phyloP scores from a whole-genome alignment of 495 filamentous ascomycete species.

The Massariosphaeria phaeospora region DNA sequence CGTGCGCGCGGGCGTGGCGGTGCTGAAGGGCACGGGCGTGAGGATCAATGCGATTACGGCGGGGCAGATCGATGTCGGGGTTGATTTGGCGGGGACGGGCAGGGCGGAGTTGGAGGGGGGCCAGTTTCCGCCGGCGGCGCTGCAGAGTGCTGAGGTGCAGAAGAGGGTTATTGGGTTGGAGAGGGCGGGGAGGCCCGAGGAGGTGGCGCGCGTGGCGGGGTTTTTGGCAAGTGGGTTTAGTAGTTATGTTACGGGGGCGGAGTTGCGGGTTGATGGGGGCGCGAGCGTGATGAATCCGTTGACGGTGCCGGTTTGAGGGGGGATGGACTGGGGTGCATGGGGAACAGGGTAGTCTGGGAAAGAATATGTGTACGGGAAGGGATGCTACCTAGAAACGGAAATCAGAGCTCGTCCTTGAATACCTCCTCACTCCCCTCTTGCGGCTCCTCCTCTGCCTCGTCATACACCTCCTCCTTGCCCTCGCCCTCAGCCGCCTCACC shows the following conservation, averaged over 20 bases:
- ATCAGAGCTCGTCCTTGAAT: slow-evolving; percentile 53
- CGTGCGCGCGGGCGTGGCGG: slow-evolving; percentile 53
- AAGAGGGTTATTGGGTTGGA: slow-evolving; percentile 47
- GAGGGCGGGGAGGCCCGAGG: slow-evolving; percentile 48
- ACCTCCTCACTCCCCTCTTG: slow-evolving; percentile 50
- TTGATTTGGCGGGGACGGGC: slow-evolving; percentile 50
- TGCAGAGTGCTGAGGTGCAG: slow-evolving; percentile 49
- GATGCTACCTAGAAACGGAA: not conserved
- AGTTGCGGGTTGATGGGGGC: slow-evolving; percentile 54
- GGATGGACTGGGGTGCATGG: not conserved
- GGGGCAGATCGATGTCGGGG: slow-evolving; percentile 56
- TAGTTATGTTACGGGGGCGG: slow-evolving; percentile 53
- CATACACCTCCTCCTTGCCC: slow-evolving; percentile 1
- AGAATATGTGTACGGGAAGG: not conserved
- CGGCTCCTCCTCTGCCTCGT: slow-evolving; percentile 17
- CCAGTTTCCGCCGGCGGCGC: slow-evolving; percentile 52
- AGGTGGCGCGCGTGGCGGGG: slow-evolving; percentile 55
- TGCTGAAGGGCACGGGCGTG: slow-evolving; percentile 54
- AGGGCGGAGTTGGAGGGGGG: slow-evolving; percentile 52
- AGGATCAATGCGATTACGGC: slow-evolving; percentile 56
- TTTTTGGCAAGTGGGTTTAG: slow-evolving; percentile 55
- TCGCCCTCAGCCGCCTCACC: slow-evolving; percentile 15
- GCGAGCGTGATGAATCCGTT: slow-evolving; percentile 42
- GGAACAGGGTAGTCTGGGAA: not conserved
- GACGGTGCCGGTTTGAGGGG: slow-evolving; percentile 35